Conservation (phyloP, 164 flowering plant species). For the Chloranthus sessilifolius region DNA sequence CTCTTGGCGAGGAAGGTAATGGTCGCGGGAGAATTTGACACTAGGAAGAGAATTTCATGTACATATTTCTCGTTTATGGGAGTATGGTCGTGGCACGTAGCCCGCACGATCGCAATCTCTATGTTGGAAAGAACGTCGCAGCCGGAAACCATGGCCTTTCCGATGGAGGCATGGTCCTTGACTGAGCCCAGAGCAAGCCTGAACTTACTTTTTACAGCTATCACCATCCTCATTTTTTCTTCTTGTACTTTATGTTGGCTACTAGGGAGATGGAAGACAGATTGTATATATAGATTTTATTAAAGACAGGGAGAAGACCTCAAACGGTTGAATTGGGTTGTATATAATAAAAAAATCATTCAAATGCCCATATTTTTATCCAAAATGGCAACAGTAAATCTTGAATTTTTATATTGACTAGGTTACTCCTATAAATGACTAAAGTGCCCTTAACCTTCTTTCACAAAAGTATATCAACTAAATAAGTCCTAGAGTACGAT, state of each 20-base stretch:
- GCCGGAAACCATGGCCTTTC: slow-evolving; percentile 48
- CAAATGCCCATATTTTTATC: not conserved
- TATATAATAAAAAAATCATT: not conserved
- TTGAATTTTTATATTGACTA: not conserved
- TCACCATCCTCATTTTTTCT: slow-evolving; percentile 12
- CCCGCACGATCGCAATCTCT: slow-evolving; percentile 62
- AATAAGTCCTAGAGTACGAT: too few species aligned
- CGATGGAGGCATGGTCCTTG: slow-evolving; percentile 69
- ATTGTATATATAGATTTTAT: slow-evolving; percentile 6
- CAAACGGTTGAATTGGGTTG: not conserved
- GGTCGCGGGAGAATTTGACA: slow-evolving; percentile 51
- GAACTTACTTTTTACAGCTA: slow-evolving; percentile 33
- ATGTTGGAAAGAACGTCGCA: slow-evolving; percentile 38
- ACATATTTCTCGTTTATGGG: slow-evolving; percentile 57
- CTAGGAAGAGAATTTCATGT: slow-evolving; percentile 60
- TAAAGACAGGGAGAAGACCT: slow-evolving; percentile 1
- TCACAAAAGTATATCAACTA: not conserved
- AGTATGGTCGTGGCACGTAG: slow-evolving; percentile 52
- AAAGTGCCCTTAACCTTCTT: not conserved
- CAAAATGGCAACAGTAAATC: not conserved
- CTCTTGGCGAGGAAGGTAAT: slow-evolving; percentile 42
- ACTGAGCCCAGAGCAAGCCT: slow-evolving; percentile 55
- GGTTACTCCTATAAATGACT: not conserved
- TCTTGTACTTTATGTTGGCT: not conserved
- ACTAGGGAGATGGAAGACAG: not conserved